These are phyloP conservation scores for Citrullus colocynthis DNA, from an alignment of 306 rosid species.

Conservation along the genomic window DNA sequence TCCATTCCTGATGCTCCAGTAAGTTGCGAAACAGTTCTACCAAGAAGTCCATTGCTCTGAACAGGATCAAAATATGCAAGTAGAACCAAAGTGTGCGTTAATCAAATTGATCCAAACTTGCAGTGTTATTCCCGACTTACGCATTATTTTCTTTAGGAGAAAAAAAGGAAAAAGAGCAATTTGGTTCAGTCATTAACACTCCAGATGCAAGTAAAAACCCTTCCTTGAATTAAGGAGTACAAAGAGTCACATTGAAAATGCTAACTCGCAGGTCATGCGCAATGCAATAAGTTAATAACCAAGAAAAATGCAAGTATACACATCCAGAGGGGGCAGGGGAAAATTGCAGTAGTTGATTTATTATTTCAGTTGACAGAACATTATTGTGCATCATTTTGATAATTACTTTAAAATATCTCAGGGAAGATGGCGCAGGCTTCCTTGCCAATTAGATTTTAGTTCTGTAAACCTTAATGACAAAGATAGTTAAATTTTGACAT, in stretches of 20 bases:
- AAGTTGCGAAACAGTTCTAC: slow-evolving; percentile 73
- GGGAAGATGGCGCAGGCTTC: neutral
- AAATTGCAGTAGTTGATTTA: neutral
- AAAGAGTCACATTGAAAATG: neutral
- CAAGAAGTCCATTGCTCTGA: slow-evolving; percentile 99
- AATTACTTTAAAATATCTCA: neutral
- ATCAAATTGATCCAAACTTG: neutral
- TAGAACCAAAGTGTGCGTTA: neutral
- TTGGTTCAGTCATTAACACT: neutral
- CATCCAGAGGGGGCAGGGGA: neutral
- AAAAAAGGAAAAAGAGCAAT: neutral
- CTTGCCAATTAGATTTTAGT: neutral
- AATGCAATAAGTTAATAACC: neutral
- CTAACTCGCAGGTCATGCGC: neutral
- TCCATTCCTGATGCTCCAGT: slow-evolving; percentile 69
- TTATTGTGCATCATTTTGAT: slow-evolving; percentile 1
- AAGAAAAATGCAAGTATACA: neutral
- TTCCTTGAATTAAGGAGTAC: neutral
- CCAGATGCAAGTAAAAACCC: neutral
- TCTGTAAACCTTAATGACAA: neutral
- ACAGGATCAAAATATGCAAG: slow-evolving; percentile 5
- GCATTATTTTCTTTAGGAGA: neutral
- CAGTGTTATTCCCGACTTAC: neutral
- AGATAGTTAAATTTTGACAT: neutral
- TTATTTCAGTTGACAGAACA: neutral